phyloP scores from a whole-genome alignment of 2,329 filamentous ascomycete genomes.

The Eutypella sp. region DNA sequence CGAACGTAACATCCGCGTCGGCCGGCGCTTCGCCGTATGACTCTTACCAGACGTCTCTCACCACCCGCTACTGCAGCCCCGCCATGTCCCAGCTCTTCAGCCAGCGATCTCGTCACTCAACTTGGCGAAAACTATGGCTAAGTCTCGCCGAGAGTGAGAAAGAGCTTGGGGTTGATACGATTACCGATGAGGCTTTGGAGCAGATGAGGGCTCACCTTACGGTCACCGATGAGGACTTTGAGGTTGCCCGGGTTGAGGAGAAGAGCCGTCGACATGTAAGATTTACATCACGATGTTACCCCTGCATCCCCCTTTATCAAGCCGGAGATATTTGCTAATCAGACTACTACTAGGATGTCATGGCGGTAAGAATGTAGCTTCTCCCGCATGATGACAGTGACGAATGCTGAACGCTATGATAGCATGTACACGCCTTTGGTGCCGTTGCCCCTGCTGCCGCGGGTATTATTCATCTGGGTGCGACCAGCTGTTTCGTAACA shows the following conservation, averaged over 20 bases:
- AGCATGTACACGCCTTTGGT: conserved; percentile 71
- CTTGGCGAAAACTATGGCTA: conserved; percentile 79
- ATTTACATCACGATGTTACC: neutral
- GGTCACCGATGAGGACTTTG: conserved; percentile 76
- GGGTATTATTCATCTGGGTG: conserved; percentile 77
- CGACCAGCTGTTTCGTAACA: conserved; percentile 57
- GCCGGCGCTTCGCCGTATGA: conserved; percentile 35
- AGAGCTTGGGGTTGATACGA: conserved; percentile 68
- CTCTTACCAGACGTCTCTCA: conserved; percentile 63
- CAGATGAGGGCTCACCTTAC: conserved; percentile 70
- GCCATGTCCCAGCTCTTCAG: conserved; percentile 81
- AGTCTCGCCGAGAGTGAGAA: conserved; percentile 77
- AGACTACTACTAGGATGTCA: conserved; percentile 38
- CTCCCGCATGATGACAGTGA: neutral
- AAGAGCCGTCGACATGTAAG: conserved; percentile 58
- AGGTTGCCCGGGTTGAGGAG: conserved; percentile 70
- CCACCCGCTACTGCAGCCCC: conserved; percentile 65
- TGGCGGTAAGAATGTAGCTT: conserved; percentile 43
- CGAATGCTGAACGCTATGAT: conserved; percentile 1
- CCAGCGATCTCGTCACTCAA: conserved; percentile 66
- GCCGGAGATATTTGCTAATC: conserved; percentile 5
- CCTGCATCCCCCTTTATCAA: neutral
- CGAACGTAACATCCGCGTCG: neutral
- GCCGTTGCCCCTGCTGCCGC: conserved; percentile 43
- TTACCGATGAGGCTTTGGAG: conserved; percentile 68